Conservation (phyloP, 352 stramenopile genomes). For the Phytophthora meadii region DNA sequence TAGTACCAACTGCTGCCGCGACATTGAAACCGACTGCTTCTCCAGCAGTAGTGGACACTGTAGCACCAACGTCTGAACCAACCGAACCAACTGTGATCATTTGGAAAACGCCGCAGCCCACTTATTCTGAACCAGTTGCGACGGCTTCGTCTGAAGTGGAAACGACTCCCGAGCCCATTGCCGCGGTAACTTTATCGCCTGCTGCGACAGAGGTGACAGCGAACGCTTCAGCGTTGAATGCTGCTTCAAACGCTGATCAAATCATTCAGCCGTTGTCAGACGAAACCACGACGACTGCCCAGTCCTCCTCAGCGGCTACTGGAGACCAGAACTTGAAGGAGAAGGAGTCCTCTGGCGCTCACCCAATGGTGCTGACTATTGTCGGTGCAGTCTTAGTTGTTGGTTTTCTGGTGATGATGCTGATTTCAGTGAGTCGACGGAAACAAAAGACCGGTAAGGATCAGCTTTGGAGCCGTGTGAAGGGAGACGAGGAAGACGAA, state of each 20-base stretch:
- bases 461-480: slow-evolving; percentile 75
- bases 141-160: slow-evolving; percentile 18
- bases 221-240: slow-evolving; percentile 14
- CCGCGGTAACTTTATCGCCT: slow-evolving; percentile 7
- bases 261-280: slow-evolving; percentile 25
- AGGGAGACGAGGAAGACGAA: slow-evolving; percentile 70
- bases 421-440: slow-evolving; percentile 69
- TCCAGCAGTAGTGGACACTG: slow-evolving; percentile 7
- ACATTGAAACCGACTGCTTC: slow-evolving; percentile 16
- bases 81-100: no score
- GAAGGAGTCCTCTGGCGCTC: slow-evolving; percentile 35
- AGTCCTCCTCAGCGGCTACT: slow-evolving; percentile 21
- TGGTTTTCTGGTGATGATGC: slow-evolving; percentile 72
- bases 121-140: slow-evolving; percentile 4
- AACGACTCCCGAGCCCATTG: slow-evolving; percentile 6
- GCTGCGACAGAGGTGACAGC: slow-evolving; percentile 5
- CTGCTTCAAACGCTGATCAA: slow-evolving; percentile 14
- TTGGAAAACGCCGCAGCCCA: no score
- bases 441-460: slow-evolving; percentile 60
- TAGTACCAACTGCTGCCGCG: slow-evolving; percentile 5
- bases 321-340: slow-evolving; percentile 26
- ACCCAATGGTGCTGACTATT: slow-evolving; percentile 78
- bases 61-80: no score
- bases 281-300: slow-evolving; percentile 11
- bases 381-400: slow-evolving; percentile 75